phyloP scores from a whole-genome alignment of 2,329 filamentous ascomycete species.

The Penicillium concentricum region DNA sequence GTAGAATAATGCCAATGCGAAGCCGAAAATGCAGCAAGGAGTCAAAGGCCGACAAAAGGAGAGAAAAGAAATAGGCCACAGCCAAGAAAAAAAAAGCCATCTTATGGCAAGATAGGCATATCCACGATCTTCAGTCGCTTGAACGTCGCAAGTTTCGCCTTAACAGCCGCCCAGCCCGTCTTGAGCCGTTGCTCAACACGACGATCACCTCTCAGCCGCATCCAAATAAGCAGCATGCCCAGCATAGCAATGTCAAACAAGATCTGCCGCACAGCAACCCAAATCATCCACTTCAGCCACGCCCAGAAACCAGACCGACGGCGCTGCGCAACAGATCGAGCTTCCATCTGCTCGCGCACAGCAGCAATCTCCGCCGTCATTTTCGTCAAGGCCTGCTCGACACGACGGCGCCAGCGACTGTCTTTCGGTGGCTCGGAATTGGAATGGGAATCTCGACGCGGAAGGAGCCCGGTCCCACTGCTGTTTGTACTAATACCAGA shows the following conservation, averaged over 20 bases:
- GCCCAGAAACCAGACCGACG: conserved; percentile 64
- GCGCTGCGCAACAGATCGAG: conserved; percentile 68
- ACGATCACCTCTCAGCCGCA: conserved; percentile 43
- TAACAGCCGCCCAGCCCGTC: conserved; percentile 35
- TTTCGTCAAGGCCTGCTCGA: conserved; percentile 82
- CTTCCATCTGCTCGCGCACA: conserved; percentile 83
- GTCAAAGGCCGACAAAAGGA: not conserved
- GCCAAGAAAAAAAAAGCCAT: not conserved
- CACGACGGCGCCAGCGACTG: conserved; percentile 71
- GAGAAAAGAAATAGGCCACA: not conserved
- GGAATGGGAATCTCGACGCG: conserved; percentile 2
- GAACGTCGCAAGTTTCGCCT: conserved; percentile 30
- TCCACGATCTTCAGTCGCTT: conserved; percentile 26
- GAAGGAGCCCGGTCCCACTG: conserved; percentile 4
- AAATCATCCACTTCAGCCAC: conserved; percentile 70
- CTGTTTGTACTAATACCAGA: conserved; percentile 8
- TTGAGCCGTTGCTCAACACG: conserved; percentile 42
- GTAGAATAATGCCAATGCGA: not conserved
- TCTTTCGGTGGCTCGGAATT: conserved; percentile 66
- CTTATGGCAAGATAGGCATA: conserved; percentile 28
- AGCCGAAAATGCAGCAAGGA: conserved; percentile 4
- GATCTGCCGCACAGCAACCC: conserved; percentile 70
- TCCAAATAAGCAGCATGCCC: conserved; percentile 40
- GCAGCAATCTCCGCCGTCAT: conserved; percentile 92
- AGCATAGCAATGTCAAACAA: conserved; percentile 65